These are phyloP conservation scores for Plasmopara muralis DNA, from an alignment of 352 stramenopile genomes.

Conservation along the genomic window DNA sequence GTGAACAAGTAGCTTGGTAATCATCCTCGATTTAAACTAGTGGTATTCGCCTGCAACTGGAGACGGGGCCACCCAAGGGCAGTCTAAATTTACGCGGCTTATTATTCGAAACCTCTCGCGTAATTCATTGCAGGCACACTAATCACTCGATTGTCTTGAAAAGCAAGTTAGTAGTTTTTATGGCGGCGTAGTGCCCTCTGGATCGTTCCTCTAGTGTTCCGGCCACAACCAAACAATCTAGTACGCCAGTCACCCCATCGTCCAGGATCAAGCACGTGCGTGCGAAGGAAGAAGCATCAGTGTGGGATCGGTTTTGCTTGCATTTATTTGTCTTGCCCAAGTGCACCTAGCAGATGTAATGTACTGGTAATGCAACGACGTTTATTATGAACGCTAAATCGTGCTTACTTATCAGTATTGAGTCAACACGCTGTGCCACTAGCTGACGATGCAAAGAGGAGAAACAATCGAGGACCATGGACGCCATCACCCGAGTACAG, in stretches of 20 bases:
- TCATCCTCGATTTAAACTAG: neutral
- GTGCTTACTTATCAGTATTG: neutral
- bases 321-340: neutral
- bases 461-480: too few species aligned
- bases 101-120: conserved; percentile 8
- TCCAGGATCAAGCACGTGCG: conserved; percentile 25
- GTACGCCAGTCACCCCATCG: conserved; percentile 32
- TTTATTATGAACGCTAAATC: neutral
- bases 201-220: conserved; percentile 16
- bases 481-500: too few species aligned
- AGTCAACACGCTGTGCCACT: too few species aligned
- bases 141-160: too few species aligned
- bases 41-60: too few species aligned
- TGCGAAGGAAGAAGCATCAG: conserved; percentile 13
- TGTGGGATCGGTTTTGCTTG: conserved; percentile 12
- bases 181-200: conserved; percentile 1
- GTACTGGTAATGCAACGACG: neutral
- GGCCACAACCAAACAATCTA: conserved; percentile 36
- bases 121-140: too few species aligned
- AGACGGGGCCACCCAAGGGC: conserved; percentile 1
- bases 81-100: neutral
- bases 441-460: too few species aligned
- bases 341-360: conserved; percentile 10
- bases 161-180: neutral
- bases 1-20: neutral